Base-by-base conservation (phyloP, 202 grass and related monocot species). In the Panicum hallii region DNA sequence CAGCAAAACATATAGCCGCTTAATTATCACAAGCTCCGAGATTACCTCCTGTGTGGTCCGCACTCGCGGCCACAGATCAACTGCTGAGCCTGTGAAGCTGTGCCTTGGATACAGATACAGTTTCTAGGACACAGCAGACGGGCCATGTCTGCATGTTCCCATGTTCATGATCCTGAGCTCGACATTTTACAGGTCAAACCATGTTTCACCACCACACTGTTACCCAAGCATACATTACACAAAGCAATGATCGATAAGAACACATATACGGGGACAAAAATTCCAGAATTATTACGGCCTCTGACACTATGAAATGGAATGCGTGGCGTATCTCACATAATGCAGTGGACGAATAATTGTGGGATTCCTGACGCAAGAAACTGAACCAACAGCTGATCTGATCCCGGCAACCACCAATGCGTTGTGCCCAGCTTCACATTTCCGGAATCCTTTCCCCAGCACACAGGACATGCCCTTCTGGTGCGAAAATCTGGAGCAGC, bases 401-500 rank as follows among this genome's bases (percentile, higher is more conserved):
- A 76, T 64, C 80, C 43, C 80, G 20, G 80, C 77, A 90, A 0
- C 47, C 80, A 72, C 57, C 80, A 64, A 57, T 32, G 75, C 63
- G 44, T 34, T 9, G 76, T 58, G 77, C 67, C 66, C 85, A 91
- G 76, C 81, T 77, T 52, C 74, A 49, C 30, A 54, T 58, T 84
- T 72, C 55, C 23, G 83, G 82, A 84, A 80, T 80, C 78, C 53
- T 32, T 11, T 43, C 7, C 38, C 67, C 12, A 22, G 79, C 60
- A 83, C 71, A 70, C 85, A 81, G 67, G 42, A 74, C 85, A 77
- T 67, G 57, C 36, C 32, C 22, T 23, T 72, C 70, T 72, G 76
- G 23, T 72, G 89, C 77, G 84, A 88, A 87, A 84, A 88, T 82
- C 77, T 67, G 81, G 56, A 77, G 63, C 13, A 81, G 48, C 63